These are phyloP conservation scores for Ilex paraguariensis DNA, from an alignment of 305 asterid genomes.

Conservation along the genomic window DNA sequence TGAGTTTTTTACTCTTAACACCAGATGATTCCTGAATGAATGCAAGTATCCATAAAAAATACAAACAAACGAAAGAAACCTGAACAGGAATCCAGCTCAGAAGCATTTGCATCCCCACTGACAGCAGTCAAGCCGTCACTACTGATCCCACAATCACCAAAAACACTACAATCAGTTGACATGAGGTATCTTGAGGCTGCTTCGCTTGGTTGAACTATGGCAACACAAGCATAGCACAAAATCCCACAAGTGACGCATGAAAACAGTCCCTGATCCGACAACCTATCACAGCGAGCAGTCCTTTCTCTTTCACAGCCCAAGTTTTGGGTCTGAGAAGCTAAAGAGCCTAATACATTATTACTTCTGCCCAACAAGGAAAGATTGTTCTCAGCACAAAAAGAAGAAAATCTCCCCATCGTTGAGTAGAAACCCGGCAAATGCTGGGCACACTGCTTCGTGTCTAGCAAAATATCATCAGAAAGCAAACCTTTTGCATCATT, in stretches of 20 bases:
- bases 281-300: conserved; percentile 43
- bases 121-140: conserved; percentile 25
- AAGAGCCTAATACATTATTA: conserved; percentile 17
- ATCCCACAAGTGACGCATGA: conserved; percentile 99
- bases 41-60: neutral
- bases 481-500: conserved; percentile 29
- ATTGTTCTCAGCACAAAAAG: conserved; percentile 34
- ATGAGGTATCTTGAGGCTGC: conserved; percentile 59
- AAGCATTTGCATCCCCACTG: conserved; percentile 29
- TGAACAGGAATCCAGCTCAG: conserved; percentile 29
- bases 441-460: conserved; percentile 34
- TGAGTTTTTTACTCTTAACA: no score
- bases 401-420: conserved; percentile 30
- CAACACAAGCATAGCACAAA: conserved; percentile 88
- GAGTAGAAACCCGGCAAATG: conserved; percentile 24
- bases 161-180: conserved; percentile 67
- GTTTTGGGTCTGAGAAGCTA: conserved; percentile 28
- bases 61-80: conserved; percentile 27
- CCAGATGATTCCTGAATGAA: no score
- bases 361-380: conserved; percentile 20
- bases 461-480: conserved; percentile 27
- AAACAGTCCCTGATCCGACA: conserved; percentile 68
- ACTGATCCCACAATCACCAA: conserved; percentile 45
- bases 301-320: conserved; percentile 31
- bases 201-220: conserved; percentile 80